These are phyloP conservation scores for Vanderwaltozyma yarrowii DNA, from an alignment of 805 yeast genomes.

Conservation along the genomic window DNA sequence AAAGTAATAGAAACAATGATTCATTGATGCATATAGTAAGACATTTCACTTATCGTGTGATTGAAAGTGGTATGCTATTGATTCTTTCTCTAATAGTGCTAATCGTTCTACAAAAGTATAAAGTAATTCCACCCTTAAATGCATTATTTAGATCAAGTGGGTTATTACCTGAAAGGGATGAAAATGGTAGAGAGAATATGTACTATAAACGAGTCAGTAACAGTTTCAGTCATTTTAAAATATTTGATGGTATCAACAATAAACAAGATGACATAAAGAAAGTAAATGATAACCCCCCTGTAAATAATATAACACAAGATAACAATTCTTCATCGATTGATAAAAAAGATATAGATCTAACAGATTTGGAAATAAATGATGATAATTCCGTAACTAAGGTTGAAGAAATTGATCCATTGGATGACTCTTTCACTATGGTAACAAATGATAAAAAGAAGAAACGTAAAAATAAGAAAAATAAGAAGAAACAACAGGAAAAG, in stretches of 20 bases:
- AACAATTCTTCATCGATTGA: no score
- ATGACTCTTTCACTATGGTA: slow-evolving; percentile 1
- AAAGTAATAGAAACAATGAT: slow-evolving; percentile 6
- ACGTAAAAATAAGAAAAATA: slow-evolving; percentile 62
- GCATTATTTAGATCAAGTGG: slow-evolving; percentile 27
- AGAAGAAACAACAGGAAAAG: slow-evolving; percentile 69
- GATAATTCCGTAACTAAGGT: no score
- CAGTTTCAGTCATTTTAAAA: not conserved
- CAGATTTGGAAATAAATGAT: no score
- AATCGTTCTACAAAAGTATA: slow-evolving; percentile 22
- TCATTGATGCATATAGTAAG: slow-evolving; percentile 16
- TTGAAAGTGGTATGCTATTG: slow-evolving; percentile 34
- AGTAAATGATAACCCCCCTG: not conserved
- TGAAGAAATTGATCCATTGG: not conserved
- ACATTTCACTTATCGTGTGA: slow-evolving; percentile 24
- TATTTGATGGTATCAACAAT: not conserved
- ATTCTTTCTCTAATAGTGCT: slow-evolving; percentile 21
- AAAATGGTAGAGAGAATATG: not conserved
- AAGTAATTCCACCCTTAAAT: slow-evolving; percentile 27
- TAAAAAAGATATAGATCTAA: no score
- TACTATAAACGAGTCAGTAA: slow-evolving; percentile 1
- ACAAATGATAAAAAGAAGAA: slow-evolving; percentile 30
- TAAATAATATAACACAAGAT: no score
- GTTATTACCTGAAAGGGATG: slow-evolving; percentile 19
- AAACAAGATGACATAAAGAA: no score